Percentiles rank a stretch among this genome's conserved stretches.
Evolutionary conservation across 495 filamentous ascomycete species (phyloP).

Genomic region (Aspergillus ostianus): DNA sequence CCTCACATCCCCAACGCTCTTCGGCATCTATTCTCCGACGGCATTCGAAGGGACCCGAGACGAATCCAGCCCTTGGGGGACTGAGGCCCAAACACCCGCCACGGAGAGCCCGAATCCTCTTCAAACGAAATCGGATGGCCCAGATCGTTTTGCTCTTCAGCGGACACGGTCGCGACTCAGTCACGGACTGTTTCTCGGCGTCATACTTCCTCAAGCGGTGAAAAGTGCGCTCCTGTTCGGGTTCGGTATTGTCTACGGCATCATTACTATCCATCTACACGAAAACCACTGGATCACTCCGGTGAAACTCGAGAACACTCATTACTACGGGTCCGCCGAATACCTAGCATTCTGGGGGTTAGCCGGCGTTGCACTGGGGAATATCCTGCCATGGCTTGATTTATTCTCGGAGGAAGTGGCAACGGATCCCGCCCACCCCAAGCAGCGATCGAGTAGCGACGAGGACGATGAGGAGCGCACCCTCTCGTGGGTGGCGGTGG

Average conservation of each 20-base stretch:
- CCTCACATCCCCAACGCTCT: constrained; percentile 83
- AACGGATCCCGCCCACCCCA: constrained; percentile 18
- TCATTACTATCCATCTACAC: constrained; percentile 80
- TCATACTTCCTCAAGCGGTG: constrained; percentile 45
- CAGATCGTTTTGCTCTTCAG: constrained; percentile 31
- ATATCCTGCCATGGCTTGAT: constrained; percentile 83
- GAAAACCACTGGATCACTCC: constrained; percentile 64
- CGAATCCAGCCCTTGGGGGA: constrained; percentile 65
- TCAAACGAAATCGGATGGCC: constrained; percentile 17
- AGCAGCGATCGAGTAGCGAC: constrained; percentile 24
- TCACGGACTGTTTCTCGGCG: constrained; percentile 44
- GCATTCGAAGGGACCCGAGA: constrained; percentile 51
- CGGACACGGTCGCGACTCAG: constrained; percentile 39
- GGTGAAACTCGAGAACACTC: constrained; percentile 58
- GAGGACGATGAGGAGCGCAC: constrained; percentile 32
- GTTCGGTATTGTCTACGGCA: constrained; percentile 80
- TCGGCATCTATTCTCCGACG: constrained; percentile 82
- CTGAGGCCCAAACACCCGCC: constrained; percentile 62
- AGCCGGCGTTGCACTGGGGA: constrained; percentile 73
- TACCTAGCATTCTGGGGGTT: constrained; percentile 81
- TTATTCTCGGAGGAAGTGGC: constrained; percentile 50
- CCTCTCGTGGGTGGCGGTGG: constrained; percentile 75
- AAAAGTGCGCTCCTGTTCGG: constrained; percentile 70
- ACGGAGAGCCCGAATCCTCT: constrained; percentile 23
- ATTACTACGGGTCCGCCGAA: constrained; percentile 57